Conservation (phyloP, 1,139 yeast species). For the Protomyces arabidopsidicola region DNA sequence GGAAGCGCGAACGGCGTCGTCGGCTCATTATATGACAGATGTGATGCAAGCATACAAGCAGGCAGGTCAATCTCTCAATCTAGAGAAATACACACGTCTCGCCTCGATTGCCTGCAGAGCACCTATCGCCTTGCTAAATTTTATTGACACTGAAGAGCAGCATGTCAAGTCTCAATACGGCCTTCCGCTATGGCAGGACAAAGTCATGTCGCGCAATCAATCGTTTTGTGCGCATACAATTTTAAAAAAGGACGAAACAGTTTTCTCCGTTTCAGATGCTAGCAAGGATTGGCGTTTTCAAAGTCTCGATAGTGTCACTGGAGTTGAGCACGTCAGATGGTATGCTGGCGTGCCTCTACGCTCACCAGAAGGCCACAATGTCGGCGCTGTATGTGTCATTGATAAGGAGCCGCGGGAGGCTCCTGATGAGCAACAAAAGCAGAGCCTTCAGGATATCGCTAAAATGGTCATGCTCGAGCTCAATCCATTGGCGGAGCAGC, state of each 20-base stretch:
- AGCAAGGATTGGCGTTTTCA: constrained; percentile 4
- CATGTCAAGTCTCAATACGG: constrained; percentile 2
- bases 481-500: constrained; percentile 1
- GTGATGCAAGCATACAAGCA: constrained; percentile 5
- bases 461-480: constrained; percentile 10
- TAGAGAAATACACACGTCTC: constrained; percentile 8
- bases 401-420: constrained; percentile 2
- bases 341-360: constrained; percentile 10
- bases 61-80: background rate
- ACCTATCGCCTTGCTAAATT: constrained; percentile 3
- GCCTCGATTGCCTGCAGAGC: constrained; percentile 8
- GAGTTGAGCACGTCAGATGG: background rate
- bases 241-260: background rate
- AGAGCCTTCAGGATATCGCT: background rate
- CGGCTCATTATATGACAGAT: background rate
- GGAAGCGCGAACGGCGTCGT: background rate
- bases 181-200: background rate
- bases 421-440: background rate
- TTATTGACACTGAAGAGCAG: constrained; percentile 2
- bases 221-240: constrained; percentile 15
- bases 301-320: background rate
- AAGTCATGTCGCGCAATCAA: background rate
- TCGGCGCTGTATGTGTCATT: constrained; percentile 14
- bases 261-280: constrained; percentile 4
- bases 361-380: constrained; percentile 3